Base-by-base conservation (phyloP, 768 basidiomycete species). In the Panaeolus papilionaceus region DNA sequence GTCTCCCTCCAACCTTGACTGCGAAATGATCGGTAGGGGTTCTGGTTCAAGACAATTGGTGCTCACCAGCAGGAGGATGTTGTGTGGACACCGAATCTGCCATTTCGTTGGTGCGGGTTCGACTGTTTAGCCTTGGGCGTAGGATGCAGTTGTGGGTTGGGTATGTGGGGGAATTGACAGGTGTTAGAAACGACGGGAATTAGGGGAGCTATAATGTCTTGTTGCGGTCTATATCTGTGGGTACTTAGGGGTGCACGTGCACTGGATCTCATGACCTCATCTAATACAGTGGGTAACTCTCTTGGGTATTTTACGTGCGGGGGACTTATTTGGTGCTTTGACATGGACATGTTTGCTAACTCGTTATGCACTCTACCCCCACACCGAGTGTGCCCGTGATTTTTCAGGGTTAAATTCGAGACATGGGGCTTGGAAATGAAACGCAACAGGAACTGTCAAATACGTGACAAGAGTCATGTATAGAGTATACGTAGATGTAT, bases 1-100 rank as follows among this genome's bases (percentile, higher is more conserved):
- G 82, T 58, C 87, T 82, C 33, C 86, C 85, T 39, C 81, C 86
- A 14, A 87, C 86, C 75, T 83, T 83, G 67, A 83, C 82, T 84
- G 63, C 39, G 3, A 23, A 20, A 39, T 10, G 58, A 65, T 28
- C 26, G 66, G 62, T 18, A 49, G 40, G 58, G 28, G 14, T 44
- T 40, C 47, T 38, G 62, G 39, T 38, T 9, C 11, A 54, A 38
- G 26, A 49, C 47, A 49, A 23, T 49, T 23, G 47, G 51, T 54
- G 75, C 83, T 75, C 75, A 86, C 87, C 65, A 42, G 87, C 87
- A 51, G 87, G 86, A 38, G 81, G 72, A 65, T 88, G 86, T 39
- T 81, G 79, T 28, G 62, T 14, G 49, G 26, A 47, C 20, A 39
- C 39, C 16, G 26, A 66, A 3, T 72, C 70, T 45, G 65, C 42